Base-by-base conservation (phyloP, 106 monocot genomes). In the Narthecium ossifragum region DNA sequence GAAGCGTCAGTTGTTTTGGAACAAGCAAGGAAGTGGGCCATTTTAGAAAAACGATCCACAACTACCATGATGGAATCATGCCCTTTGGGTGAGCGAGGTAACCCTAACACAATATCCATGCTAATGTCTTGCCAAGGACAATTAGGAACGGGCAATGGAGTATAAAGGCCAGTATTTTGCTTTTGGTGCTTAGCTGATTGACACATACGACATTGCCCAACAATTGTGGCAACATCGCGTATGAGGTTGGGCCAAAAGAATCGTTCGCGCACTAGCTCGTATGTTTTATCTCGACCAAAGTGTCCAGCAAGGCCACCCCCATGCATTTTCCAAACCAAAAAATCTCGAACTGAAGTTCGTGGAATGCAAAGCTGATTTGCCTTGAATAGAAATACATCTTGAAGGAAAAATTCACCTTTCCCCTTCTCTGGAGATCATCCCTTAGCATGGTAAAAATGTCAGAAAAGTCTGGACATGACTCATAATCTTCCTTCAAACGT, bases 21-120 rank as follows among this genome's bases (percentile, higher is more conserved):
- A 20, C 26, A 63, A n/a, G 31, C 36, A 2, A 62, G 26, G 11
- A 71, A 71, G n/a, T 71, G 55, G 7, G 34, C 31, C 54, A 71
- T 62, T 13, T 63, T 62, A 0, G 54, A 72, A 24, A 57, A 57
- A 1, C 56, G 24, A 64, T 72, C 57, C 51, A 63, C 62, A 2
- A 71, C 43, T 0, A 71, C 26, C 27, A 55, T 34, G 0, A 63
- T 43, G 4, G 11, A 55, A 57, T 63, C 62, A 8, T 34, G 46
- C 15, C 15, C 21, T 26, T 7, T 63, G 20, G 6, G 55, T 71
- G n/a, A n/a, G n/a, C 17, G 39, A 11, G 41, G 46, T 30, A 54
- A 31, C 3, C 52, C 41, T 17, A 62, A 27, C n/a, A 62, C 28
- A 47, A 62, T 31, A 31, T 62, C 62, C 27, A 62, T 48, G 11